Evolutionary conservation across 2,329 filamentous ascomycete genomes (phyloP).

Genomic region (Penicillium brasilianum): DNA sequence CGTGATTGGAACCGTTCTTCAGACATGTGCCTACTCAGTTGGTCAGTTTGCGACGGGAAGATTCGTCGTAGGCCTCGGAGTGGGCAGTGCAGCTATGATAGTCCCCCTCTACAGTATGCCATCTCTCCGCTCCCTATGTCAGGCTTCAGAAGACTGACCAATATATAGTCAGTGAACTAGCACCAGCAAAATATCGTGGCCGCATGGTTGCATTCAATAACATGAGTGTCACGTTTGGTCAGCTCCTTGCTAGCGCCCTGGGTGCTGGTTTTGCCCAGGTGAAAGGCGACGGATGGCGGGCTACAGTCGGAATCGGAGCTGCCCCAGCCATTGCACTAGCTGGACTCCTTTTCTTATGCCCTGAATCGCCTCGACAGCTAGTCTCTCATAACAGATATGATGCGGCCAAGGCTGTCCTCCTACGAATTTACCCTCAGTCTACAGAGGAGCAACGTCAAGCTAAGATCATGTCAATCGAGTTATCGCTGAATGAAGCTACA

Average conservation of each 20-base stretch:
- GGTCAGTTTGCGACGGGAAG: slow-evolving; percentile 52
- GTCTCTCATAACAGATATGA: too few relatives aligned
- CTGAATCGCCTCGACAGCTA: slow-evolving; percentile 57
- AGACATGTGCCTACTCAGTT: slow-evolving; percentile 43
- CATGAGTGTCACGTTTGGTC: slow-evolving; percentile 46
- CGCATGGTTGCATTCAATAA: slow-evolving; percentile 31
- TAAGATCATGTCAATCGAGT: slow-evolving; percentile 52
- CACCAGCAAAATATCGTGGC: slow-evolving; percentile 26
- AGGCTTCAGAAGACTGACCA: not conserved
- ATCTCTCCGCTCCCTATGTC: too few relatives aligned
- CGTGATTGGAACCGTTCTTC: slow-evolving; percentile 43
- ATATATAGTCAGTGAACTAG: slow-evolving; percentile 24
- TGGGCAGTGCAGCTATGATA: slow-evolving; percentile 55
- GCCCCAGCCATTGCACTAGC: slow-evolving; percentile 53
- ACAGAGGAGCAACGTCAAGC: slow-evolving; percentile 51
- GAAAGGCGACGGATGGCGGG: slow-evolving; percentile 52
- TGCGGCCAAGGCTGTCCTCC: too few relatives aligned
- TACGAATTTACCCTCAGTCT: slow-evolving; percentile 32
- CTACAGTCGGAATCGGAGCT: slow-evolving; percentile 55
- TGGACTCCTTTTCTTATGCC: slow-evolving; percentile 52
- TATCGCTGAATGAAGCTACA: slow-evolving; percentile 45
- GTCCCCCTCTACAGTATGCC: slow-evolving; percentile 38
- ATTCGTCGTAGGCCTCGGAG: slow-evolving; percentile 56
- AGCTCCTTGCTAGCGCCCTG: slow-evolving; percentile 47
- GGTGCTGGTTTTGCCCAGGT: slow-evolving; percentile 50